A percentile compares a stretch with the other conserved stretches of the same genome.
Conservation (phyloP, 495 filamentous ascomycete genomes). For the Aspergillus carlsbadensis region DNA sequence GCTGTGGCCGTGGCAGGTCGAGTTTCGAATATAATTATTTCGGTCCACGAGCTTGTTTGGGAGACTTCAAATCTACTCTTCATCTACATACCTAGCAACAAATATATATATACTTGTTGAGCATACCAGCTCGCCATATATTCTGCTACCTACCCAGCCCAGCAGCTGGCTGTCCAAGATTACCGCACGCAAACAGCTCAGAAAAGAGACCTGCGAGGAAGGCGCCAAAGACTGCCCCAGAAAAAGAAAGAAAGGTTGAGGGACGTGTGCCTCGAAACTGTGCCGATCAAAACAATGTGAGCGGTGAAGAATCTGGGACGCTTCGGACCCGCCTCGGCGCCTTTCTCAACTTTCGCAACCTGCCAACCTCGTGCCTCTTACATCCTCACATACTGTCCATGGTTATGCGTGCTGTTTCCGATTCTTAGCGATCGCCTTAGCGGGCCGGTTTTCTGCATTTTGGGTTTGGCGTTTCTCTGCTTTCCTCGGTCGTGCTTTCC, state of each 20-base stretch:
- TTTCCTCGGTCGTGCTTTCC: neutral
- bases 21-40: too few relatives aligned
- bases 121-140: too few relatives aligned
- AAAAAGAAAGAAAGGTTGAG: neutral
- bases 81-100: too few relatives aligned
- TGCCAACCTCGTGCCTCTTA: neutral
- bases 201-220: neutral
- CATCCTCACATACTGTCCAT: neutral
- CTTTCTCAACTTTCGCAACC: neutral
- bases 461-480: neutral
- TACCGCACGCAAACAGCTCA: conserved; percentile 2
- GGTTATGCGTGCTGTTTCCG: conserved; percentile 4
- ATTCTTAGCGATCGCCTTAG: conserved; percentile 3
- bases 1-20: too few relatives aligned
- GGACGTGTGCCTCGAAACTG: conserved; percentile 9
- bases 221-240: neutral
- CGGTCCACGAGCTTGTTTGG: too few relatives aligned
- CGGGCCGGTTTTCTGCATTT: neutral
- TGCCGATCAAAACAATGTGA: conserved; percentile 15
- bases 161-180: too few relatives aligned
- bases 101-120: too few relatives aligned
- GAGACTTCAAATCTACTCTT: too few relatives aligned
- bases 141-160: too few relatives aligned
- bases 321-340: neutral
- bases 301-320: conserved; percentile 8